Evolutionary conservation across 2,329 filamentous ascomycete species (phyloP).

Genomic region (Paracorniculantispora psalliotae): DNA sequence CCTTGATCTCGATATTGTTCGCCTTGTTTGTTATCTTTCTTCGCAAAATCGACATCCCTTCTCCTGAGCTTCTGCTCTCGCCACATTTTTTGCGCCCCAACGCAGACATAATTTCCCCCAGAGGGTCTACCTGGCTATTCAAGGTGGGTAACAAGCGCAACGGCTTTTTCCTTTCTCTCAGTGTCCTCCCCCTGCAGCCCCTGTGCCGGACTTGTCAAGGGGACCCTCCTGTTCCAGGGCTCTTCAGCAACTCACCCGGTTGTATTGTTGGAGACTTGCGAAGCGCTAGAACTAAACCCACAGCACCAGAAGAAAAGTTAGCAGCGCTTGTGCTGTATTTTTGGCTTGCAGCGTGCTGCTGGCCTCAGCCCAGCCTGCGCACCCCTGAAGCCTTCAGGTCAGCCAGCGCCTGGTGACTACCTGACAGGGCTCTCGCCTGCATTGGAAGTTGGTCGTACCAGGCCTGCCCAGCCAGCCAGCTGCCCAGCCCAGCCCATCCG

Average conservation of each 20-base stretch:
- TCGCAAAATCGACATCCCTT: not conserved
- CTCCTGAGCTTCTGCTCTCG: not conserved
- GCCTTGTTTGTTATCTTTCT: not conserved
- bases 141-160: slow-evolving; percentile 1
- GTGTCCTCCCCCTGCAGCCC: not conserved
- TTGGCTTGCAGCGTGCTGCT: too few relatives aligned
- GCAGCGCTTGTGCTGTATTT: too few relatives aligned
- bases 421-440: not conserved
- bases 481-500: too few relatives aligned
- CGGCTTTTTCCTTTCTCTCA: not conserved
- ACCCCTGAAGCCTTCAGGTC: not conserved
- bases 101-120: not conserved
- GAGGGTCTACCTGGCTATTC: not conserved
- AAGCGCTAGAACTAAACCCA: too few relatives aligned
- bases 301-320: too few relatives aligned
- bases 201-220: not conserved
- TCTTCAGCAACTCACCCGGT: not conserved
- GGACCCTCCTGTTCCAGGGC: too few relatives aligned
- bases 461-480: not conserved
- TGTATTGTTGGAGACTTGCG: not conserved
- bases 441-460: too few relatives aligned
- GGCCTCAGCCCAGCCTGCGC: too few relatives aligned
- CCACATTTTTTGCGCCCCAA: too few relatives aligned
- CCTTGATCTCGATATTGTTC: not conserved
- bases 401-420: not conserved